Percentiles rank a stretch among this genome's conserved stretches.
Evolutionary conservation across 1,284 basidiomycete species (phyloP).

Genomic region (Golubevia pallescens): DNA sequence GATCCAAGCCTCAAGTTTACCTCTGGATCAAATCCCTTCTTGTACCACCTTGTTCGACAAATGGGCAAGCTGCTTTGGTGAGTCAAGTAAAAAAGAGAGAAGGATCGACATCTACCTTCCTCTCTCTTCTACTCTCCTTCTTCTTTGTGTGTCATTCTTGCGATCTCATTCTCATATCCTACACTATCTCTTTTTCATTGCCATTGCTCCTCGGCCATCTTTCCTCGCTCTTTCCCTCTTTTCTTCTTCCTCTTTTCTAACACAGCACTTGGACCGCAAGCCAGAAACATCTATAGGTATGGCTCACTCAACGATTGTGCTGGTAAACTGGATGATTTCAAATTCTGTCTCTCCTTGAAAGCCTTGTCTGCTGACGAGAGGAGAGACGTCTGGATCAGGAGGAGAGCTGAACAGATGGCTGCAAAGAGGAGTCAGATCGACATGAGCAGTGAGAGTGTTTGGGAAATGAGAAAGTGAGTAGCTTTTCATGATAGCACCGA

Average conservation of each 20-base stretch:
- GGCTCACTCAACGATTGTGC: constrained; percentile 80
- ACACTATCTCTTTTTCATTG: too few species aligned
- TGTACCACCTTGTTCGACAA: constrained; percentile 56
- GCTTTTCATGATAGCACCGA: too few species aligned
- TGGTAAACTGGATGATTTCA: constrained; percentile 87
- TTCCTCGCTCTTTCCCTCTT: neutral
- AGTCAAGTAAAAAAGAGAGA: too few species aligned
- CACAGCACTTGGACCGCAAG: constrained; percentile 78
- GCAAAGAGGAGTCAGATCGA: constrained; percentile 70
- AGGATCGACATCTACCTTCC: neutral
- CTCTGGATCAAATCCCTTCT: constrained; percentile 35
- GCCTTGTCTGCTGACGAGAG: constrained; percentile 77
- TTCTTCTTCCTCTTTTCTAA: constrained; percentile 6
- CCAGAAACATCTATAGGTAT: constrained; percentile 84
- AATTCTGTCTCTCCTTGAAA: constrained; percentile 89
- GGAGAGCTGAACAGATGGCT: constrained; percentile 91
- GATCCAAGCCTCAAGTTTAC: constrained; percentile 44
- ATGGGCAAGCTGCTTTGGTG: constrained; percentile 53
- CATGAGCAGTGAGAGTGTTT: constrained; percentile 89
- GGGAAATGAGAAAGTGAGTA: constrained; percentile 80
- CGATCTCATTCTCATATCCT: neutral
- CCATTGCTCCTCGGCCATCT: neutral
- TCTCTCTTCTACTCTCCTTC: neutral
- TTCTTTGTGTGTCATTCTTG: neutral
- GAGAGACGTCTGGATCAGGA: constrained; percentile 80